phyloP scores from a whole-genome alignment of 257 asterid species.

The Hygrophila difformis region DNA sequence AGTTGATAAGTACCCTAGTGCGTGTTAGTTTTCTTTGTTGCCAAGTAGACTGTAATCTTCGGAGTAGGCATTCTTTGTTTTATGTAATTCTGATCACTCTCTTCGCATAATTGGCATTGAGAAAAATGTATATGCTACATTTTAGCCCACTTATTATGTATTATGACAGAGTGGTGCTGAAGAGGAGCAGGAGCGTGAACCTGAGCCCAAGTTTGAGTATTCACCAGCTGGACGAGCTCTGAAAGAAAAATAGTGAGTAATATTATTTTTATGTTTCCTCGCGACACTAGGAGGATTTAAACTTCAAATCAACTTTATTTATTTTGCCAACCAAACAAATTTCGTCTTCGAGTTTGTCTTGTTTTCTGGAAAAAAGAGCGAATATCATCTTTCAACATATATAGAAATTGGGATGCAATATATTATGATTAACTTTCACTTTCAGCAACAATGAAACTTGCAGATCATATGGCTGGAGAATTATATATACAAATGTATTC shows the following conservation, averaged over 20 bases:
- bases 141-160: constrained; percentile 14
- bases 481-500: no score
- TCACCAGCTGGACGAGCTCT: constrained; percentile 76
- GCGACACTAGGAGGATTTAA: neutral
- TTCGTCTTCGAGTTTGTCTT: no score
- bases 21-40: neutral
- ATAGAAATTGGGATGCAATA: no score
- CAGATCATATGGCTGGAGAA: no score
- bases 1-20: neutral
- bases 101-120: neutral
- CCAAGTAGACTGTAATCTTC: neutral
- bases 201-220: constrained; percentile 63
- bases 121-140: neutral
- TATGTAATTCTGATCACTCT: neutral
- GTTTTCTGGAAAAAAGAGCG: neutral
- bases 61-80: neutral
- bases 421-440: no score
- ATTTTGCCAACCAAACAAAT: neutral
- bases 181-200: constrained; percentile 55
- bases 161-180: constrained; percentile 45
- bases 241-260: constrained; percentile 81
- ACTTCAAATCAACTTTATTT: neutral
- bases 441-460: no score
- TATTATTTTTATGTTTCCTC: neutral
- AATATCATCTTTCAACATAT: no score